Percentiles rank a stretch among this genome's conserved stretches.
Conservation (phyloP, 306 rosid genomes). For the Prunus armeniaca region DNA sequence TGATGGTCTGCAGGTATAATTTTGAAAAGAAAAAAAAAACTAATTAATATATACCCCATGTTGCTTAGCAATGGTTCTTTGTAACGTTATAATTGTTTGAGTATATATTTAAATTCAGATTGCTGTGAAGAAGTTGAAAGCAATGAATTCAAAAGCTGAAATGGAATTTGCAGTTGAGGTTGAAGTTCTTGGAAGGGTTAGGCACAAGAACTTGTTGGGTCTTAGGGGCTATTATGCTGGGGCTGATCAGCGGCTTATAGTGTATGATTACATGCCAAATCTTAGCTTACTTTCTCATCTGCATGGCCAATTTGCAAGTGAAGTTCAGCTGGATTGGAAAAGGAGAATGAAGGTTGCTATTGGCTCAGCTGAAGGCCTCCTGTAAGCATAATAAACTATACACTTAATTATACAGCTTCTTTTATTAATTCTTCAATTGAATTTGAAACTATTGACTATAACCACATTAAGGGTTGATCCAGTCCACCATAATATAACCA, state of each 20-base stretch:
- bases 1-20: constrained; percentile 68
- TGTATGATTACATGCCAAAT: constrained; percentile 91
- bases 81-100: not conserved
- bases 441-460: not conserved
- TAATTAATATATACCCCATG: not conserved
- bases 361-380: constrained; percentile 78
- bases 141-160: constrained; percentile 84
- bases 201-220: constrained; percentile 83
- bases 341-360: constrained; percentile 72
- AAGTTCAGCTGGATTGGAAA: constrained; percentile 69
- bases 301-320: constrained; percentile 67
- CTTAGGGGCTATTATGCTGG: constrained; percentile 83
- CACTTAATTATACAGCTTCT: not conserved
- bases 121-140: constrained; percentile 89
- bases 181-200: constrained; percentile 86
- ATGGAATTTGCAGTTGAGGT: constrained; percentile 97
- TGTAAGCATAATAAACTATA: constrained; percentile 44
- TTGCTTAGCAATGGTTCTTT: not conserved
- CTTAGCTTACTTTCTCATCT: constrained; percentile 89
- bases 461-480: not conserved
- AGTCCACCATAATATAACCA: not conserved
- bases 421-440: not conserved
- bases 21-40: not conserved
- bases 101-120: constrained; percentile 36
- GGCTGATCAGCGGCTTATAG: constrained; percentile 75